phyloP scores from a whole-genome alignment of 768 basidiomycete species.

The Tricholoma sp. region DNA sequence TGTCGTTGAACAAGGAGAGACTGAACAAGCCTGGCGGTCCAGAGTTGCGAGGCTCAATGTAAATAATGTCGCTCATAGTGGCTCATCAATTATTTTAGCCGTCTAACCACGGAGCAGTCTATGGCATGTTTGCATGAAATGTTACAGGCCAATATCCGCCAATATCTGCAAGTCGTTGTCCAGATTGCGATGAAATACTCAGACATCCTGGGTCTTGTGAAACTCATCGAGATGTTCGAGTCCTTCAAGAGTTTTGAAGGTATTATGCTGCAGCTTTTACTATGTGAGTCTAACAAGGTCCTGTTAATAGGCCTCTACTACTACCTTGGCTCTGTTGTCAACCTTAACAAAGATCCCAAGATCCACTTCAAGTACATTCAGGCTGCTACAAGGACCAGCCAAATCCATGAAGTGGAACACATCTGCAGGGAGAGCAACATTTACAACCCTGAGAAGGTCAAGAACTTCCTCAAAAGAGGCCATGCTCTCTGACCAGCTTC shows the following conservation, averaged over 20 bases:
- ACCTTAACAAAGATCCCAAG: slow-evolving; percentile 92
- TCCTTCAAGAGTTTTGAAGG: slow-evolving; percentile 97
- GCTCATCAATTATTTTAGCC: slow-evolving; percentile 96
- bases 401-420: slow-evolving; percentile 98
- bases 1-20: too few relatives aligned
- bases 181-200: slow-evolving; percentile 99
- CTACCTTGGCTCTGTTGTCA: slow-evolving; percentile 97
- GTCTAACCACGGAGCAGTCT: slow-evolving; percentile 94
- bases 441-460: slow-evolving; percentile 99
- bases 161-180: slow-evolving; percentile 93
- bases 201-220: slow-evolving; percentile 94
- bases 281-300: background rate
- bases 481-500: slow-evolving; percentile 92
- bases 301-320: slow-evolving; percentile 77
- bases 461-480: slow-evolving; percentile 99
- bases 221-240: slow-evolving; percentile 98
- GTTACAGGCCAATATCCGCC: slow-evolving; percentile 93
- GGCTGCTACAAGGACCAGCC: slow-evolving; percentile 95
- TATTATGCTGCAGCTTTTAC: slow-evolving; percentile 18
- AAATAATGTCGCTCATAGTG: slow-evolving; percentile 50
- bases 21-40: slow-evolving; percentile 35
- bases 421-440: slow-evolving; percentile 95
- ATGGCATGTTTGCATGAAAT: slow-evolving; percentile 95
- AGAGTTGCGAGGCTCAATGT: slow-evolving; percentile 54
- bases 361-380: slow-evolving; percentile 99